phyloP scores from a whole-genome alignment of 1,284 basidiomycete species.

The Cutaneotrichosporon sp. region DNA sequence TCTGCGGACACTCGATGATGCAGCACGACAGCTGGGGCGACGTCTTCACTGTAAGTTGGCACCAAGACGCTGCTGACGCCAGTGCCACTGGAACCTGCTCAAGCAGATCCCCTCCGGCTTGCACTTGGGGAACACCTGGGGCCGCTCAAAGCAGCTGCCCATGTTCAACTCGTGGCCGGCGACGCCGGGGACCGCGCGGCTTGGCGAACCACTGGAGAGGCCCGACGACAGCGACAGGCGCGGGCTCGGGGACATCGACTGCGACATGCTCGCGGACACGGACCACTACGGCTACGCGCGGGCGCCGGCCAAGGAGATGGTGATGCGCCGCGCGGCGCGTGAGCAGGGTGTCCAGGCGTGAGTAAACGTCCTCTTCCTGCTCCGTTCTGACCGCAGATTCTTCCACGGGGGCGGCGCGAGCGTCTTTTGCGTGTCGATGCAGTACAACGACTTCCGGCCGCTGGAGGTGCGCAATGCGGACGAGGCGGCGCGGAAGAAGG shows the following conservation, averaged over 20 bases:
- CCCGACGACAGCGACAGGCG: conserved; percentile 24
- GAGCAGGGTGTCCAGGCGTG: conserved; percentile 45
- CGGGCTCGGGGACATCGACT: conserved; percentile 47
- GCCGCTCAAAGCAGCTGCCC: conserved; percentile 46
- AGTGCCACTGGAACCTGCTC: conserved; percentile 49
- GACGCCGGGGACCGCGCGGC: conserved; percentile 28
- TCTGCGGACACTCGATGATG: conserved; percentile 51
- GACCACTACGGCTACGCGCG: conserved; percentile 45
- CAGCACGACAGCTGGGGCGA: conserved; percentile 51
- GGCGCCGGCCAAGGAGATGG: conserved; percentile 35
- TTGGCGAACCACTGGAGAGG: conserved; percentile 26
- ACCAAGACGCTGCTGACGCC: no score
- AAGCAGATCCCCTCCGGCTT: conserved; percentile 51
- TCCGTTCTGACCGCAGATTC: conserved; percentile 34
- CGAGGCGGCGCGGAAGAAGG: background rate
- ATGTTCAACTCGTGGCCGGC: conserved; percentile 39
- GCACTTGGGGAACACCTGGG: conserved; percentile 46
- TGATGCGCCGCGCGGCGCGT: conserved; percentile 42
- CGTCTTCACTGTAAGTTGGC: conserved; percentile 43
- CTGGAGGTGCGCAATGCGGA: conserved; percentile 25
- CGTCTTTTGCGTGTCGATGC: conserved; percentile 35
- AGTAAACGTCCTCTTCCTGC: conserved; percentile 29
- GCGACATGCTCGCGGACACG: conserved; percentile 51
- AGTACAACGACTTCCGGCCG: conserved; percentile 39
- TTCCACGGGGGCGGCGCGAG: background rate